Conservation (phyloP, 495 filamentous ascomycete species). For the Letharia lupina region DNA sequence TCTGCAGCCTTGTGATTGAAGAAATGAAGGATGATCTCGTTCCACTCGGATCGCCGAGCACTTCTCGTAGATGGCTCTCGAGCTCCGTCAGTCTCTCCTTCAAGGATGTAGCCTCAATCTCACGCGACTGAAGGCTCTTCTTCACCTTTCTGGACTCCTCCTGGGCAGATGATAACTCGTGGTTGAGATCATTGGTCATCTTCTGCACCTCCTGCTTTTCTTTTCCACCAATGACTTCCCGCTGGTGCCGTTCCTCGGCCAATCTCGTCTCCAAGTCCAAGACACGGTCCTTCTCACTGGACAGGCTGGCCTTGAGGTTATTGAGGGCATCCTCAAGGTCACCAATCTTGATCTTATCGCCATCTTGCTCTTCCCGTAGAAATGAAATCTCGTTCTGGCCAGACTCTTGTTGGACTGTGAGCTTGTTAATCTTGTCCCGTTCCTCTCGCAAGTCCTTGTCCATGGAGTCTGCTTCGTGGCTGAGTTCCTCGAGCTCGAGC, state of each 20-base stretch:
- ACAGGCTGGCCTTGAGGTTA: slow-evolving; percentile 58
- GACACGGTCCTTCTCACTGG: slow-evolving; percentile 72
- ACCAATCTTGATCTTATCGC: slow-evolving; percentile 95
- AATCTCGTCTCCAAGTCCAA: slow-evolving; percentile 71
- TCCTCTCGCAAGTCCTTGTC: slow-evolving; percentile 69
- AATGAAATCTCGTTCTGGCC: slow-evolving; percentile 90
- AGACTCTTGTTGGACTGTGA: slow-evolving; percentile 86
- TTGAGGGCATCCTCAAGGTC: slow-evolving; percentile 77
- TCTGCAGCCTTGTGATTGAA: slow-evolving; percentile 79
- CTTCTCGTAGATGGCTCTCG: slow-evolving; percentile 77
- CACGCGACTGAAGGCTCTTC: slow-evolving; percentile 69
- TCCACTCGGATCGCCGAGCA: slow-evolving; percentile 74
- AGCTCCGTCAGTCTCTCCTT: slow-evolving; percentile 82
- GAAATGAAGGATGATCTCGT: slow-evolving; percentile 79
- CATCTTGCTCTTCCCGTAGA: slow-evolving; percentile 92
- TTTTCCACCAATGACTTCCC: slow-evolving; percentile 72
- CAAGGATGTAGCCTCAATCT: slow-evolving; percentile 82
- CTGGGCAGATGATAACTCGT: slow-evolving; percentile 68
- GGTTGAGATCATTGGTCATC: slow-evolving; percentile 76
- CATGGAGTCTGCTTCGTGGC: slow-evolving; percentile 67
- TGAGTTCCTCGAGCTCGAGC: slow-evolving; percentile 63
- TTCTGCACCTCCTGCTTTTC: slow-evolving; percentile 83
- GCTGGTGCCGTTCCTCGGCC: slow-evolving; percentile 70
- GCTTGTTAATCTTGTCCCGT: slow-evolving; percentile 73
- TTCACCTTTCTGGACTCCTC: slow-evolving; percentile 77